phyloP scores from a whole-genome alignment of 257 asterid species.

The Solanum piurae region DNA sequence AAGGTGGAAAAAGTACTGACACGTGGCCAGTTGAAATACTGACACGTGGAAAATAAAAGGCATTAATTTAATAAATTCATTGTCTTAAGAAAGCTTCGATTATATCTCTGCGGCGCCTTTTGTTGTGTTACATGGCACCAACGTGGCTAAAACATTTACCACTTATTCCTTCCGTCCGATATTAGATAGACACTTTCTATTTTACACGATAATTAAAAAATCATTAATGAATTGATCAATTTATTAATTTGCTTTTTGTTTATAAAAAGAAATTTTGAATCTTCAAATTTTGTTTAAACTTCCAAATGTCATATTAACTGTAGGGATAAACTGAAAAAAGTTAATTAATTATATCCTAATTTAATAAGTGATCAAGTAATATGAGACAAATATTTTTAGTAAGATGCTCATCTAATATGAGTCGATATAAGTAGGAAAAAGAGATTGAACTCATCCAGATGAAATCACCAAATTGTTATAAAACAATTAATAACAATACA shows the following conservation, averaged over 20 bases:
- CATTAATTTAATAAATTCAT: background rate
- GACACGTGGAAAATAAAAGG: background rate
- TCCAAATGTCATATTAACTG: background rate
- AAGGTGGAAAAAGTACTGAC: background rate
- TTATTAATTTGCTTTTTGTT: too few relatives aligned
- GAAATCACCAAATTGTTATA: background rate
- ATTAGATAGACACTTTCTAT: too few relatives aligned
- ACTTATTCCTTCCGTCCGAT: fast-evolving
- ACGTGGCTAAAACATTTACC: background rate
- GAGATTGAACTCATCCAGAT: background rate
- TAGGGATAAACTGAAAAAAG: background rate
- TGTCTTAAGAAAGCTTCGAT: background rate
- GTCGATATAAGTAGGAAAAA: background rate
- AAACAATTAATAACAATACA: background rate
- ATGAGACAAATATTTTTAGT: too few relatives aligned
- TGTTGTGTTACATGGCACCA: background rate
- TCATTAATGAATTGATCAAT: too few relatives aligned
- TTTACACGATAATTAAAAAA: too few relatives aligned
- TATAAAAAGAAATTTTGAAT: too few relatives aligned
- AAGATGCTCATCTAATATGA: too few relatives aligned
- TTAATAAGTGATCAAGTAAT: too few relatives aligned
- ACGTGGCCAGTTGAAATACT: background rate
- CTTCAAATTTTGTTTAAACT: too few relatives aligned
- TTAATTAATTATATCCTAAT: too few relatives aligned
- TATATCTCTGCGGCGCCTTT: background rate